Conservation (phyloP, 352 stramenopile genomes). For the Globisporangium polare region DNA sequence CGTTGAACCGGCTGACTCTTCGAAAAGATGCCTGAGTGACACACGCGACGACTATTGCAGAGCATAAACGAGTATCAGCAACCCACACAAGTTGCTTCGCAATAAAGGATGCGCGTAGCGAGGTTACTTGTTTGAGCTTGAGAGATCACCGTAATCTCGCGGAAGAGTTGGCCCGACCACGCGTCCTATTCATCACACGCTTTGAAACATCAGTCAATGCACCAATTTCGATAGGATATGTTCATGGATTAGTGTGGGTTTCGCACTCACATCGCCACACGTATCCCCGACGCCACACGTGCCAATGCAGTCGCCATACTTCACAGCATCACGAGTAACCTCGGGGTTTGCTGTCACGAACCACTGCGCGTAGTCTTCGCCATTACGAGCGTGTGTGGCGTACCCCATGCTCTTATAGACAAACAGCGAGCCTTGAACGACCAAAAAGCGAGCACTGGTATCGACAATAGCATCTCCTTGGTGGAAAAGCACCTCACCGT, state of each 20-base stretch:
- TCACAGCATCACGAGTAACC: conserved; percentile 11
- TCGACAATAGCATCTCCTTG: conserved; percentile 38
- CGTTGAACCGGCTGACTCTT: conserved; percentile 31
- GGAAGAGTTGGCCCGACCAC: conserved; percentile 22
- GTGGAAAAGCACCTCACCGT: conserved; percentile 39
- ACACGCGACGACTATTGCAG: conserved; percentile 26
- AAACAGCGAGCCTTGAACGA: conserved; percentile 37
- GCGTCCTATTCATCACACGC: not conserved
- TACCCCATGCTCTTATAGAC: conserved; percentile 32
- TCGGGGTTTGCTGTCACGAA: conserved; percentile 13
- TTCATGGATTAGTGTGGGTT: not conserved
- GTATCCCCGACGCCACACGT: conserved; percentile 31
- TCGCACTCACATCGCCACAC: conserved; percentile 36
- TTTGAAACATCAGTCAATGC: not conserved
- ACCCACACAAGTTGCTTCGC: not conserved
- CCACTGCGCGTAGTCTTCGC: conserved; percentile 32
- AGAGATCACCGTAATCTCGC: conserved; percentile 30
- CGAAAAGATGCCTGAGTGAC: conserved; percentile 38
- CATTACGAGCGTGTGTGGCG: conserved; percentile 12
- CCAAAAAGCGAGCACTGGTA: conserved; percentile 33
- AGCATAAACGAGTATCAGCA: not conserved
- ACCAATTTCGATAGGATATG: not conserved
- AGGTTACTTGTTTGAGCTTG: conserved; percentile 37
- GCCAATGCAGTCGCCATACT: conserved; percentile 34
- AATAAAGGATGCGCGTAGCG: not conserved